A percentile compares a stretch with the other conserved stretches of the same genome.
Evolutionary conservation across 2,329 filamentous ascomycete species (phyloP).

Genomic region (Nemania bipapillata): DNA sequence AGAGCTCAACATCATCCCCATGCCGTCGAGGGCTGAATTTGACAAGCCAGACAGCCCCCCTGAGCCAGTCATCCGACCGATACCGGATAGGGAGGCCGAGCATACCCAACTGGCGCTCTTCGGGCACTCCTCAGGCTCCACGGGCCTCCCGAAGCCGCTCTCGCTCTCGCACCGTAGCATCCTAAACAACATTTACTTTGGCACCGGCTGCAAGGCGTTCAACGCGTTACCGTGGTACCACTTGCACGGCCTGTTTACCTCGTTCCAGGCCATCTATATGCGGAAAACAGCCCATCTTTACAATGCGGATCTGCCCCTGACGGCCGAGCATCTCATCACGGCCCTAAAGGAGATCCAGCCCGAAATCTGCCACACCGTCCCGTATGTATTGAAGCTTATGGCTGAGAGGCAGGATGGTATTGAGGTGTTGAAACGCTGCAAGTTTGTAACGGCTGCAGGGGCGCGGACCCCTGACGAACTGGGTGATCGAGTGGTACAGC

Average conservation of each 20-base stretch:
- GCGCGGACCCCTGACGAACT: slow-evolving; percentile 57
- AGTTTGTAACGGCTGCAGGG: slow-evolving; percentile 56
- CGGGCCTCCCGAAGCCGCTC: slow-evolving; percentile 59
- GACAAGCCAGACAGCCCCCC: slow-evolving; percentile 38
- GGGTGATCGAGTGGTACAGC: slow-evolving; percentile 53
- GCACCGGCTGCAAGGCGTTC: slow-evolving; percentile 55
- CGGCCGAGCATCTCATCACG: slow-evolving; percentile 51
- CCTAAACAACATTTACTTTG: slow-evolving; percentile 51
- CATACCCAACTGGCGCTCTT: slow-evolving; percentile 54
- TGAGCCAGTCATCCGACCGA: slow-evolving; percentile 43
- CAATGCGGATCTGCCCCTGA: slow-evolving; percentile 55
- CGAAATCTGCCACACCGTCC: slow-evolving; percentile 56
- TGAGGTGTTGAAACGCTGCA: slow-evolving; percentile 52
- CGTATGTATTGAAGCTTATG: slow-evolving; percentile 56
- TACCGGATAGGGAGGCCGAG: slow-evolving; percentile 46
- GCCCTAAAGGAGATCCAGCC: slow-evolving; percentile 53
- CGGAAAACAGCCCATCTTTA: slow-evolving; percentile 56
- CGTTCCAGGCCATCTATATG: slow-evolving; percentile 58
- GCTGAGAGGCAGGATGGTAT: slow-evolving; percentile 53
- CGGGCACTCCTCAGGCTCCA: slow-evolving; percentile 61
- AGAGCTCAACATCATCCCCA: slow-evolving; percentile 41
- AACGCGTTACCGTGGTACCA: slow-evolving; percentile 59
- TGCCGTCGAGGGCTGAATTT: slow-evolving; percentile 42
- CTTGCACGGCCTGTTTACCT: slow-evolving; percentile 56
- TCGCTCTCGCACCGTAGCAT: slow-evolving; percentile 56